Evolutionary conservation across 164 flowering plant genomes (phyloP).

Genomic region (Cinnamomum chago): DNA sequence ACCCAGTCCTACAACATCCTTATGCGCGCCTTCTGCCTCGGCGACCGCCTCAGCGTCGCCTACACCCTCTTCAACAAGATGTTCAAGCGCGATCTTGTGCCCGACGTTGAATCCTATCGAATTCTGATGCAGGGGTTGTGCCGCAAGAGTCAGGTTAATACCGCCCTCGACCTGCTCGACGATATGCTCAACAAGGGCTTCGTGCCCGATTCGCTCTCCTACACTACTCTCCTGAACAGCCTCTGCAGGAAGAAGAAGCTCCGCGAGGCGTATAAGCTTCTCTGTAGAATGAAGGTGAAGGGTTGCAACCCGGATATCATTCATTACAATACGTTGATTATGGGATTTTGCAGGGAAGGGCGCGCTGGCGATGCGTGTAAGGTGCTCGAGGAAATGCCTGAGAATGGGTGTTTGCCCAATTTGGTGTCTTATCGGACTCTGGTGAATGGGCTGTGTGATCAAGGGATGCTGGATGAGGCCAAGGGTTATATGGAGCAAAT

Average conservation of each 20-base stretch:
- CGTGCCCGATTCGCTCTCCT: slow-evolving; percentile 79
- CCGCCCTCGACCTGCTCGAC: slow-evolving; percentile 66
- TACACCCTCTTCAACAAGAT: slow-evolving; percentile 67
- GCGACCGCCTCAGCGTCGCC: slow-evolving; percentile 60
- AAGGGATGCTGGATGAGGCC: slow-evolving; percentile 69
- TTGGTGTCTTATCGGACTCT: slow-evolving; percentile 73
- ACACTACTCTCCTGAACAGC: slow-evolving; percentile 75
- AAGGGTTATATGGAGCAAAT: slow-evolving; percentile 51
- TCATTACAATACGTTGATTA: slow-evolving; percentile 77
- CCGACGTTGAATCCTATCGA: slow-evolving; percentile 68
- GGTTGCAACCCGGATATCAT: slow-evolving; percentile 90
- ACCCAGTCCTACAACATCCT: slow-evolving; percentile 63
- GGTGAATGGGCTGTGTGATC: slow-evolving; percentile 68
- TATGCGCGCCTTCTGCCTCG: slow-evolving; percentile 68
- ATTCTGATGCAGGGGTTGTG: slow-evolving; percentile 86
- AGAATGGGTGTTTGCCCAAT: slow-evolving; percentile 78
- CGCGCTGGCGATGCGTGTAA: slow-evolving; percentile 73
- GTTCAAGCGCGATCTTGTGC: slow-evolving; percentile 67
- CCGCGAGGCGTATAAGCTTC: slow-evolving; percentile 87
- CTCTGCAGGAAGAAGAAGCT: slow-evolving; percentile 91
- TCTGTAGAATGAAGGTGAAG: slow-evolving; percentile 90
- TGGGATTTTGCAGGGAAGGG: slow-evolving; percentile 79
- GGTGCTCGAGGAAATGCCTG: slow-evolving; percentile 69
- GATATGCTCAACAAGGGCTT: slow-evolving; percentile 93
- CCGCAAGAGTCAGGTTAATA: slow-evolving; percentile 74